Evolutionary conservation across 352 stramenopile species (phyloP), one percentile per base, ranked within the genome.

Genomic region (Globisporangium mamillatum): DNA sequence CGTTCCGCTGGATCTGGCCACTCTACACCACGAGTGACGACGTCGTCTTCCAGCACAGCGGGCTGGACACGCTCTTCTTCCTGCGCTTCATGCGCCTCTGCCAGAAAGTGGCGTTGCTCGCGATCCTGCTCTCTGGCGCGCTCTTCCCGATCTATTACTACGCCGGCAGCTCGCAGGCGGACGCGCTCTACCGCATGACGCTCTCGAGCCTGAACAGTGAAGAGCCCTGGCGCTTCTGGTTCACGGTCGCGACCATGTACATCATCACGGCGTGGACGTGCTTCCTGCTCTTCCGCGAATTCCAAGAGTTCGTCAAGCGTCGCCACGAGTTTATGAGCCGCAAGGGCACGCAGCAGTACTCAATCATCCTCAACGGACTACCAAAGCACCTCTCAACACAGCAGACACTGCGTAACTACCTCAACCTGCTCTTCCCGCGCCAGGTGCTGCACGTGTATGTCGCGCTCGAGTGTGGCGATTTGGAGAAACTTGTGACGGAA

Each of bases 71-170:
- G 65, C 76, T 95, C 32, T 91, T 93, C 68, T 91, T 92, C 36
- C 66, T 95, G 41, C 87, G 87, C 27, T 93, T 95, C 50, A 12
- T 93, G 64, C 68, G 81, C 6, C 56, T 95, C 3, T 87, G 82
- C 58, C 79, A 92, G 57, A 95, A 95, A 64, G 69, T 95, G 4
- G 83, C 87, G 41, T 70, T 66, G 7, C 75, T 90, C 38, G 78
- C 74, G 9, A 72, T 95, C 3, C 1, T 87, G 27, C 71, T 91
- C 53, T 93, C 85, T n/a, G 75, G 60, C 5, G 81, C 71, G 46
- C 80, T 87, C 41, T 95, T 95, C 69, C 87, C 87, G 27, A 79
- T 93, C n/a, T 95, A 95, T 67, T 92, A 83, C 67, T 86, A 88
- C 55, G 83, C 68, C 2, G 67, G 83, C 58, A 48, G 59, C 0